A percentile compares a stretch with the other conserved stretches of the same genome.
Conservation (phyloP, 1,284 basidiomycete genomes). For the Cerioporus squamosus region DNA sequence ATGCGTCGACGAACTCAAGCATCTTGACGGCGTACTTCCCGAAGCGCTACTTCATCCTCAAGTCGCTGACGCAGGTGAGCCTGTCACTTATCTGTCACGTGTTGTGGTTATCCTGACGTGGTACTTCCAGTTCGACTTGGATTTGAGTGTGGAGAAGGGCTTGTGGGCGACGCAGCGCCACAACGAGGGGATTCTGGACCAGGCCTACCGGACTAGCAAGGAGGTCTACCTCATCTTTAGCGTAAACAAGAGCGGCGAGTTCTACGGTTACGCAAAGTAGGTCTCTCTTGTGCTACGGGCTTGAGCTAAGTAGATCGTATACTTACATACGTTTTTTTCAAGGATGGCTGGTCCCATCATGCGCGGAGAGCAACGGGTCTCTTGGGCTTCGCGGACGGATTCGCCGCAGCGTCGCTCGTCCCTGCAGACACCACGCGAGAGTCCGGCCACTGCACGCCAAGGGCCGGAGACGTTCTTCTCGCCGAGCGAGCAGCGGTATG, state of each 20-base stretch:
- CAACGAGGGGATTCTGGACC: slow-evolving; percentile 89
- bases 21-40: slow-evolving; percentile 80
- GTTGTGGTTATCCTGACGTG: slow-evolving; percentile 6
- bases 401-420: slow-evolving; percentile 33
- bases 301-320: not conserved
- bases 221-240: slow-evolving; percentile 91
- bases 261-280: slow-evolving; percentile 86
- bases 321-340: not conserved
- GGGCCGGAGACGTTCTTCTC: slow-evolving; percentile 40
- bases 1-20: slow-evolving; percentile 75
- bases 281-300: slow-evolving; percentile 24
- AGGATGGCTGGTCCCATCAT: slow-evolving; percentile 72
- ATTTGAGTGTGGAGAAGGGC: slow-evolving; percentile 81
- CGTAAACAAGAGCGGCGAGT: slow-evolving; percentile 90
- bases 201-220: slow-evolving; percentile 87
- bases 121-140: slow-evolving; percentile 73
- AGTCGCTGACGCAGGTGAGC: slow-evolving; percentile 80
- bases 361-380: slow-evolving; percentile 52
- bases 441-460: slow-evolving; percentile 22
- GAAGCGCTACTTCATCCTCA: slow-evolving; percentile 90
- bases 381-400: slow-evolving; percentile 61
- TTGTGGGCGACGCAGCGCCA: slow-evolving; percentile 94
- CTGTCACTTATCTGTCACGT: not conserved
- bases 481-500: slow-evolving; percentile 45
- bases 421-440: slow-evolving; percentile 21